Base-by-base conservation (phyloP, 305 asterid genomes). In the Fraxinus paxiana region DNA sequence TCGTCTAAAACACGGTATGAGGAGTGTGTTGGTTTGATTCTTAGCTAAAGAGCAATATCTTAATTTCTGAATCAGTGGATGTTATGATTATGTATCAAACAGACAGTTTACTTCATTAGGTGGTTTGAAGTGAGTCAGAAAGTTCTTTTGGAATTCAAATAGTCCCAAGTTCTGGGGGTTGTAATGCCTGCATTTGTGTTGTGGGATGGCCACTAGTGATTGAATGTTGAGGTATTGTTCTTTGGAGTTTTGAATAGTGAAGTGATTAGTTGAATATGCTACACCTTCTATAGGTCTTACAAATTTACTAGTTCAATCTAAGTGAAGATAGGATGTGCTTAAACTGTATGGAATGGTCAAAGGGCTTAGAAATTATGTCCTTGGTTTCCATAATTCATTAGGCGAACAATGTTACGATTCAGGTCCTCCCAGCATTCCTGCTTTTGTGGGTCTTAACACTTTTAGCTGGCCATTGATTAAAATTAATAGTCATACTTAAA, bases 381-480 rank as follows among this genome's bases (percentile, higher is more conserved):
- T 73, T 9, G 75, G 20, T 65, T 37, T 70, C 74, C 63, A 43
- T 81, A 1, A 26, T 74, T 54, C 41, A 24, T 30, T 37, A 37
- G 12, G 3, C 59, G 31, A 75, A 41, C 41, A 38, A 38, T 75
- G 73, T 20, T 43, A 65, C 34, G 41, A 80, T 37, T 54, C 51
- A 48, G 59, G n/a, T 56, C 26, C 43, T 75, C 79, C 83, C 75
- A 73, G 82, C 78, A 63, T 61, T 77, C 37, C 79, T 79, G 72
- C 37, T 38, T 26, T 74, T 59, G 83, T 75, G 73, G 85, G 75
- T 41, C 41, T 73, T 74, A 71, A 61, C 75, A 79, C 79, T 75
- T 82, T 77, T 61, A 81, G 75, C 79, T 75, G 83, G 80, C 82
- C 61, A 28, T 79, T 69, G 71, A 79, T 24, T 77, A 69, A 15